Evolutionary conservation across 345 rosid species (phyloP).

Genomic region (Cochlearia excelsa): DNA sequence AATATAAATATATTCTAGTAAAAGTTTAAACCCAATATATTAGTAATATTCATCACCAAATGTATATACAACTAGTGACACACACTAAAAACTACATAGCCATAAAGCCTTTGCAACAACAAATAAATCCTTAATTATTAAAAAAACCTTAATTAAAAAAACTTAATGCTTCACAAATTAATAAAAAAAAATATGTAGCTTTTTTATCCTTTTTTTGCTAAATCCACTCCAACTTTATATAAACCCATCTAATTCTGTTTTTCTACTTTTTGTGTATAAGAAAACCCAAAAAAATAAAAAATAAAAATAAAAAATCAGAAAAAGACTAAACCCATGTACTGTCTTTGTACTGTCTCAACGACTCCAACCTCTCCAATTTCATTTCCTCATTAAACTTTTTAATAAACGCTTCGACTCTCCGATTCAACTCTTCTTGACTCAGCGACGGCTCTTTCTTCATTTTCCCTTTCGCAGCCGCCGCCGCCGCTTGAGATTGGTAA

Average conservation of each 20-base stretch:
- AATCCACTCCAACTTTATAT: neutral
- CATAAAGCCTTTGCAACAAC: too few species aligned
- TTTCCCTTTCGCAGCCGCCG: conserved; percentile 5
- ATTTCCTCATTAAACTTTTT: conserved; percentile 78
- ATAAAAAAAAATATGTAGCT: neutral
- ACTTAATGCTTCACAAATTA: conserved; percentile 20
- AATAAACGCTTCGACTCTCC: conserved; percentile 78
- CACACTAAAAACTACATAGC: too few species aligned
- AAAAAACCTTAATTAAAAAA: too few species aligned
- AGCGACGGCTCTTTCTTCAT: conserved; percentile 59
- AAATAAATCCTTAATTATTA: too few species aligned
- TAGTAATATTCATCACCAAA: too few species aligned
- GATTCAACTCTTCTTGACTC: conserved; percentile 85
- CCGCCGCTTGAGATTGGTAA: conserved; percentile 30
- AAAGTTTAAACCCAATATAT: too few species aligned
- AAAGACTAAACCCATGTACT: conserved; percentile 26
- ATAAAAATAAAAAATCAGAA: neutral
- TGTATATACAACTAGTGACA: too few species aligned
- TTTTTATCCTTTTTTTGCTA: neutral
- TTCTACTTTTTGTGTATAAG: neutral
- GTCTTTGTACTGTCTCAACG: conserved; percentile 56
- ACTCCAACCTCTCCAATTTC: conserved; percentile 79
- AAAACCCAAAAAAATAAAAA: conserved; percentile 6
- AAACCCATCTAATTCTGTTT: neutral
- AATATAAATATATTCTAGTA: too few species aligned